Percentiles rank a stretch among this genome's conserved stretches.
phyloP scores from a whole-genome alignment of 345 rosid genomes.

The Abelmoschus esculentus region DNA sequence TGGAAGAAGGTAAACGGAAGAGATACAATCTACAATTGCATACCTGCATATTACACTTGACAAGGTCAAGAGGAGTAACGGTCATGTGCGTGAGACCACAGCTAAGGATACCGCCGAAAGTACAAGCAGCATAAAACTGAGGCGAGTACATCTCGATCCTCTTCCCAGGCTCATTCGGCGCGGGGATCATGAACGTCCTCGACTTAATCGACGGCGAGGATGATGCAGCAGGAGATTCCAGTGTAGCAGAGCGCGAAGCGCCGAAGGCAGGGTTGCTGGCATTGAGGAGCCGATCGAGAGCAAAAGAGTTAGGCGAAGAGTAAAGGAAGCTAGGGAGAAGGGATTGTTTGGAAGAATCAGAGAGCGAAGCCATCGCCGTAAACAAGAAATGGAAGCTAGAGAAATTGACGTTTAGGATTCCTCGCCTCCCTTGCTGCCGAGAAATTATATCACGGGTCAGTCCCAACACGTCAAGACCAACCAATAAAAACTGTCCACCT shows the following conservation, averaged over 20 bases:
- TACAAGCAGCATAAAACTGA: no score
- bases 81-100: no score
- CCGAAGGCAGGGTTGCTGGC: constrained; percentile 20
- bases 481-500: no score
- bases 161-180: constrained; percentile 62
- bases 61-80: no score
- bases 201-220: not conserved
- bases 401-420: no score
- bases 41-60: not conserved
- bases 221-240: constrained; percentile 21
- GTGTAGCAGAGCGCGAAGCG: constrained; percentile 10
- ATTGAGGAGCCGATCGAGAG: constrained; percentile 24
- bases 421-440: no score
- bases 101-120: no score
- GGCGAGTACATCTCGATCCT: not conserved
- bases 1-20: no score
- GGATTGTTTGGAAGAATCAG: constrained; percentile 38
- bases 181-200: constrained; percentile 30
- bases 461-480: no score
- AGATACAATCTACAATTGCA: no score
- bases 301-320: constrained; percentile 8
- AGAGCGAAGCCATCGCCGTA: constrained; percentile 35
- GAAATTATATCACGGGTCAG: no score
- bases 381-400: not conserved
- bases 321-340: constrained; percentile 20